Evolutionary conservation across 2,329 filamentous ascomycete genomes (phyloP).

Genomic region (Biscogniauxia sp.): DNA sequence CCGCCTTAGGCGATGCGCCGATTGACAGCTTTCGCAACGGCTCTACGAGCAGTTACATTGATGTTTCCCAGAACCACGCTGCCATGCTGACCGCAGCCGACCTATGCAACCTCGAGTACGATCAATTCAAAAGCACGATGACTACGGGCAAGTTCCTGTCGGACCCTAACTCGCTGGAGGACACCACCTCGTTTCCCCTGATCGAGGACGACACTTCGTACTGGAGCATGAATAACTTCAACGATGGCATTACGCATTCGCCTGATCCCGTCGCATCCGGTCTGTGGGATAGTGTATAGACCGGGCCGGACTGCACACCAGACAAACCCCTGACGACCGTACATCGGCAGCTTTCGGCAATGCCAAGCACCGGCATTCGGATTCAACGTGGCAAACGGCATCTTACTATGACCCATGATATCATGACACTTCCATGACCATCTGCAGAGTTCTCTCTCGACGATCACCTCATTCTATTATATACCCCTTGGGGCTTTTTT

Average conservation of each 20-base stretch:
- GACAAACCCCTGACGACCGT: slow-evolving; percentile 36
- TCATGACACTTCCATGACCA: slow-evolving; percentile 12
- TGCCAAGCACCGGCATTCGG: slow-evolving; percentile 42
- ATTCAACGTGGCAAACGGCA: slow-evolving; percentile 17
- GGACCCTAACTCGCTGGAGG: slow-evolving; percentile 38
- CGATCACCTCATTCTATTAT: slow-evolving; percentile 6
- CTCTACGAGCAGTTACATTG: slow-evolving; percentile 46
- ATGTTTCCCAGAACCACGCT: slow-evolving; percentile 42
- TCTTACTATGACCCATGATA: slow-evolving; percentile 22
- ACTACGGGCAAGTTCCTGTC: slow-evolving; percentile 45
- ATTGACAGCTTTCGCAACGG: slow-evolving; percentile 49
- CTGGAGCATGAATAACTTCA: slow-evolving; percentile 40
- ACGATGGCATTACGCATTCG: slow-evolving; percentile 34
- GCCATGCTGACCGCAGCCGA: slow-evolving; percentile 44
- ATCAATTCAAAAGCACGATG: slow-evolving; percentile 53
- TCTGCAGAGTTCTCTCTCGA: background rate
- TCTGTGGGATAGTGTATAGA: slow-evolving; percentile 27
- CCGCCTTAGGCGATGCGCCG: slow-evolving; percentile 41
- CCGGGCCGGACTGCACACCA: too few relatives aligned
- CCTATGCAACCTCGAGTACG: slow-evolving; percentile 51
- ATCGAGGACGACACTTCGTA: slow-evolving; percentile 43
- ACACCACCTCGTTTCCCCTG: slow-evolving; percentile 41
- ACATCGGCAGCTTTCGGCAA: background rate
- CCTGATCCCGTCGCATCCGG: slow-evolving; percentile 33
- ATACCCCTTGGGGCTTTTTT: background rate